Evolutionary conservation across 108 stramenopile genomes (phyloP).

Genomic region (Cyclotella sp.): DNA sequence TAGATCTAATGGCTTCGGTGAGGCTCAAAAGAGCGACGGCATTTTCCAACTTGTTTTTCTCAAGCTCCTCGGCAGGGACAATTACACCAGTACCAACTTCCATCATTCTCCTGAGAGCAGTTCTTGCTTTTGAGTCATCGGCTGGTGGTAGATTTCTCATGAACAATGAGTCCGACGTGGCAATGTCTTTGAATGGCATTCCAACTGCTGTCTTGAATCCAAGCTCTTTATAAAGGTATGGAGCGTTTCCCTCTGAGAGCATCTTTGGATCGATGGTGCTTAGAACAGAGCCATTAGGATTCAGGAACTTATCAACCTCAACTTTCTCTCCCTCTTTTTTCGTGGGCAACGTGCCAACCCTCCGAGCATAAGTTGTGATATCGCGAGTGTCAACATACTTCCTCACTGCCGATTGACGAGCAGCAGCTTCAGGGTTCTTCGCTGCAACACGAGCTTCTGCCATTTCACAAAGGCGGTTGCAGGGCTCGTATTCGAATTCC

Average conservation of each 20-base stretch:
- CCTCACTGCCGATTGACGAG: slow-evolving; percentile 71
- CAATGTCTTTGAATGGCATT: slow-evolving; percentile 98
- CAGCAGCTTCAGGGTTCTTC: slow-evolving; percentile 64
- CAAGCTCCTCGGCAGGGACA: slow-evolving; percentile 87
- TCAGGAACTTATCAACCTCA: slow-evolving; percentile 86
- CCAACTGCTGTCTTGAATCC: slow-evolving; percentile 96
- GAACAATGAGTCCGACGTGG: slow-evolving; percentile 90
- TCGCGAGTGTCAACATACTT: slow-evolving; percentile 87
- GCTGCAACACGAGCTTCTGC: slow-evolving; percentile 76
- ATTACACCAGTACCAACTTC: slow-evolving; percentile 93
- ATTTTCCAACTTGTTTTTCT: slow-evolving; percentile 90
- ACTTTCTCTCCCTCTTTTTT: slow-evolving; percentile 82
- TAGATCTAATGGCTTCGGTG: slow-evolving; percentile 72
- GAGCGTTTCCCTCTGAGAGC: slow-evolving; percentile 78
- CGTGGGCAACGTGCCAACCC: slow-evolving; percentile 74
- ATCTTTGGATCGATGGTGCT: slow-evolving; percentile 77
- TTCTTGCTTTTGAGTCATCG: slow-evolving; percentile 78
- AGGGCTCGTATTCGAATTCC: slow-evolving; percentile 95
- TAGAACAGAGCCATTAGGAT: slow-evolving; percentile 89
- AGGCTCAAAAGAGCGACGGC: slow-evolving; percentile 90
- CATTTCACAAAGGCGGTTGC: slow-evolving; percentile 89
- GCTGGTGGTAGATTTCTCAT: slow-evolving; percentile 76
- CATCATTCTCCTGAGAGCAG: slow-evolving; percentile 86
- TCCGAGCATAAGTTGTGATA: slow-evolving; percentile 74
- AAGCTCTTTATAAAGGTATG: slow-evolving; percentile 87